These are phyloP conservation scores for Cercophora samala DNA, from an alignment of 495 filamentous ascomycete species.

Conservation along the genomic window DNA sequence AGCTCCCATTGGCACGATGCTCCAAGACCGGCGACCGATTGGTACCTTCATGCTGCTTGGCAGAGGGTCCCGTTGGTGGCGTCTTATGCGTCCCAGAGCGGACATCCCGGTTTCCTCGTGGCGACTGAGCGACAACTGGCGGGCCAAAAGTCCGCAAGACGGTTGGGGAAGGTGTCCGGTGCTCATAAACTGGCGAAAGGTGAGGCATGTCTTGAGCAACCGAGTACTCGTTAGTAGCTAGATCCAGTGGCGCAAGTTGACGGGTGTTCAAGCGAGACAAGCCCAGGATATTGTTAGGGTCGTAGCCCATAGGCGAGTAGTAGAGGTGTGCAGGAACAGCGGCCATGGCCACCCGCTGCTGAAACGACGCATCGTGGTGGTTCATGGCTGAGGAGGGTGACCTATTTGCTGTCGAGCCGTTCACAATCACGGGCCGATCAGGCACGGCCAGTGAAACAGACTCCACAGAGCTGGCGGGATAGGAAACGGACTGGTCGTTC, in stretches of 20 bases:
- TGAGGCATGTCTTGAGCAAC: constrained; percentile 41
- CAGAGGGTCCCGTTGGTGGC: constrained; percentile 20
- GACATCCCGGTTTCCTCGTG: constrained; percentile 15
- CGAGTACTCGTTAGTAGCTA: constrained; percentile 38
- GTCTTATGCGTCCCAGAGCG: constrained; percentile 24
- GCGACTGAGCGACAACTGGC: constrained; percentile 16
- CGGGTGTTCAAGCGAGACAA: constrained; percentile 34
- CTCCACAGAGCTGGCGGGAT: neutral
- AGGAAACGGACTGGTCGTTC: constrained; percentile 24
- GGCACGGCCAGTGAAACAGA: constrained; percentile 31
- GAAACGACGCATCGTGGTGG: constrained; percentile 28
- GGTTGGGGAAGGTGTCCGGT: constrained; percentile 50
- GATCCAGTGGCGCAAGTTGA: constrained; percentile 45
- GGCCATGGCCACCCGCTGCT: constrained; percentile 32
- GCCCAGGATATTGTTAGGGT: constrained; percentile 23
- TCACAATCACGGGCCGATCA: constrained; percentile 48
- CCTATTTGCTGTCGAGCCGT: constrained; percentile 42
- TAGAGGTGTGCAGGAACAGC: constrained; percentile 20
- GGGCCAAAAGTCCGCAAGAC: constrained; percentile 39
- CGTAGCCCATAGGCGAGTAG: constrained; percentile 19
- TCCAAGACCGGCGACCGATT: constrained; percentile 30
- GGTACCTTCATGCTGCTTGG: constrained; percentile 24
- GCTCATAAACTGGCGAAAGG: constrained; percentile 56
- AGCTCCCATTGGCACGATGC: constrained; percentile 35
- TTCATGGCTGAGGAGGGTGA: constrained; percentile 21